A percentile compares a stretch with the other conserved stretches of the same genome.
Conservation (phyloP, 2,329 filamentous ascomycete genomes). For the Colletotrichum sp. region DNA sequence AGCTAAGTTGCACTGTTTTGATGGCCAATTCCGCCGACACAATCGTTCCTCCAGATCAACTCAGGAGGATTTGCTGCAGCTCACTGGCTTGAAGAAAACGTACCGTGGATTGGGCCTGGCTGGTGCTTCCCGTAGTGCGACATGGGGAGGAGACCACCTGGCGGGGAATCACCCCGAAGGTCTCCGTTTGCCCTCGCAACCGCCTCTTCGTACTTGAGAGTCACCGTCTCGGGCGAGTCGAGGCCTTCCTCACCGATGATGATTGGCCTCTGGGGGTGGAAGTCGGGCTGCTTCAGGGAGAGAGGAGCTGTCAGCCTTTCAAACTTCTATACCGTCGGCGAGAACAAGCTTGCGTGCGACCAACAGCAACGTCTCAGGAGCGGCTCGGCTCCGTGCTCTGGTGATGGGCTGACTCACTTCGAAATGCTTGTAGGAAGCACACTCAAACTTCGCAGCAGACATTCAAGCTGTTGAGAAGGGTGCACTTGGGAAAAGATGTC, state of each 20-base stretch:
- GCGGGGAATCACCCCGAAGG: constrained; percentile 62
- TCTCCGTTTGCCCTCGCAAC: constrained; percentile 57
- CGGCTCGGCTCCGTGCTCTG: neutral
- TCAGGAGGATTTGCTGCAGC: neutral
- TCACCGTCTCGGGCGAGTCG: constrained; percentile 62
- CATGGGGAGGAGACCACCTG: constrained; percentile 70
- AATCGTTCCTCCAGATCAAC: neutral
- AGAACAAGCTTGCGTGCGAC: constrained; percentile 1
- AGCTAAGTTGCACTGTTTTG: neutral
- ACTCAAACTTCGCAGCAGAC: constrained; percentile 63
- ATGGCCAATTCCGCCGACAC: neutral
- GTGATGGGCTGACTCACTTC: constrained; percentile 54
- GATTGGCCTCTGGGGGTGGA: constrained; percentile 59
- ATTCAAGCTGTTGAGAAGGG: constrained; percentile 51
- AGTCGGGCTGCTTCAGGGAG: constrained; percentile 48
- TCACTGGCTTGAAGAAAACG: constrained; percentile 42
- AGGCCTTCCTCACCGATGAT: constrained; percentile 61
- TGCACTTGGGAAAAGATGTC: constrained; percentile 20
- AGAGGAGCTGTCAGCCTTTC: constrained; percentile 27
- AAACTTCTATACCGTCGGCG: neutral
- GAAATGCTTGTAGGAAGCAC: constrained; percentile 62
- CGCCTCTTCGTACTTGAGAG: constrained; percentile 62
- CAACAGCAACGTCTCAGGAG: constrained; percentile 37
- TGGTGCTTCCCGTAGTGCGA: constrained; percentile 79
- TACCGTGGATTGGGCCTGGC: constrained; percentile 81